Conservation (phyloP, 108 stramenopile genomes). For the Cafeteria roenbergensis region DNA sequence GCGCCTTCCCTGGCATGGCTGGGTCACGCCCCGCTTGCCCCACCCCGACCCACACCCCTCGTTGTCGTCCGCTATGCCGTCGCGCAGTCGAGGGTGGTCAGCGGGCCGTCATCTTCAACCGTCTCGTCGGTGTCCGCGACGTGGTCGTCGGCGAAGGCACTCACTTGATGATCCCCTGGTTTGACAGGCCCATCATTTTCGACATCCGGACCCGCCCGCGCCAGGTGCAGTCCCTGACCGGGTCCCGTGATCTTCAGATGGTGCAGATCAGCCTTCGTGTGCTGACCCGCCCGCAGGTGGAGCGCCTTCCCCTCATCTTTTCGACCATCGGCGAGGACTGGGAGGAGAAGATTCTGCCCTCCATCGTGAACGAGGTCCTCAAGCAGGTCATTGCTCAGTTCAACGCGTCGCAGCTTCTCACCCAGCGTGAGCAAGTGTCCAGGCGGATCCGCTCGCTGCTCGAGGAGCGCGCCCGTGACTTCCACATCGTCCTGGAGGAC, state of each 20-base stretch:
- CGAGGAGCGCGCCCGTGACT: slow-evolving; percentile 58
- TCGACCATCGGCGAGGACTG: slow-evolving; percentile 80
- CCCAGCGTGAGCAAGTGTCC: slow-evolving; percentile 87
- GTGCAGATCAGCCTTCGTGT: slow-evolving; percentile 97
- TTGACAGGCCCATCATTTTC: slow-evolving; percentile 82
- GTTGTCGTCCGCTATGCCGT: too few relatives aligned
- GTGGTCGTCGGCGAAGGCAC: slow-evolving; percentile 76
- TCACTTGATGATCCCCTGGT: slow-evolving; percentile 95
- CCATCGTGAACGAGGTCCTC: slow-evolving; percentile 97
- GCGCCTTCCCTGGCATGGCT: too few relatives aligned
- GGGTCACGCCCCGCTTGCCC: too few relatives aligned
- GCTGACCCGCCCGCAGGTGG: slow-evolving; percentile 76
- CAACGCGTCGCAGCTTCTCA: slow-evolving; percentile 95
- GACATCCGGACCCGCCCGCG: slow-evolving; percentile 90
- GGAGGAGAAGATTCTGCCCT: slow-evolving; percentile 92
- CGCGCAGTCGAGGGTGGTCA: slow-evolving; percentile 58
- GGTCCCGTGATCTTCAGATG: slow-evolving; percentile 93
- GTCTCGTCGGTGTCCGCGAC: slow-evolving; percentile 77
- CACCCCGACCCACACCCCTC: too few relatives aligned
- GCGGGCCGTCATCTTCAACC: slow-evolving; percentile 86
- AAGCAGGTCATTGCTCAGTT: slow-evolving; percentile 96
- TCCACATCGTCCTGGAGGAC: slow-evolving; percentile 78
- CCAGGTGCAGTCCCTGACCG: slow-evolving; percentile 81
- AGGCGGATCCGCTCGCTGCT: slow-evolving; percentile 65
- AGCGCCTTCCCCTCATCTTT: slow-evolving; percentile 79